Evolutionary conservation across 2,329 filamentous ascomycete species (phyloP).

Genomic region (Monilinia vaccinii-corymbosi): DNA sequence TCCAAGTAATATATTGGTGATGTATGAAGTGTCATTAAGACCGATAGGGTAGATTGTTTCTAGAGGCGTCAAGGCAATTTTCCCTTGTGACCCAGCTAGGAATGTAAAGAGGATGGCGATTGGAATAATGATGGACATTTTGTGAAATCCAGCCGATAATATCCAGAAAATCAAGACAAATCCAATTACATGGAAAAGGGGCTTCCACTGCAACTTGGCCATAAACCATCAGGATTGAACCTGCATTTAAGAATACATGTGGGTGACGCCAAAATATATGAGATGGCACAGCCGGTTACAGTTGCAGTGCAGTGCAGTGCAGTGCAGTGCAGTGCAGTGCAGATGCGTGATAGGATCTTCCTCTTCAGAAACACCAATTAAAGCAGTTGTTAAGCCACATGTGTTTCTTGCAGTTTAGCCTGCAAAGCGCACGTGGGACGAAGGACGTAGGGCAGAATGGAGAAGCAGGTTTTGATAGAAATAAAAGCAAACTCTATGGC

Average conservation of each 20-base stretch:
- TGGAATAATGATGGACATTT: not conserved
- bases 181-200: not conserved
- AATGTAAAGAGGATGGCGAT: not conserved
- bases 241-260: not conserved
- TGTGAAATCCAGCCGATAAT: not conserved
- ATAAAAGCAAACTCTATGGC: too few relatives aligned
- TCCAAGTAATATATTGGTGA: constrained; percentile 30
- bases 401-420: not conserved
- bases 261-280: not conserved
- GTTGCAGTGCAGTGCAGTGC: not conserved
- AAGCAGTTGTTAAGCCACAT: not conserved
- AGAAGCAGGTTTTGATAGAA: not conserved
- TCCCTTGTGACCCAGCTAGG: not conserved
- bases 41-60: constrained; percentile 30
- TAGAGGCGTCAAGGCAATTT: constrained; percentile 8
- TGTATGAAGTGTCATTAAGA: constrained; percentile 32
- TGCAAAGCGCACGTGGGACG: not conserved
- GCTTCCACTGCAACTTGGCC: not conserved
- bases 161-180: not conserved
- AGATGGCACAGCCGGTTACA: not conserved
- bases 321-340: too few relatives aligned
- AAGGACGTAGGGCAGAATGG: not conserved
- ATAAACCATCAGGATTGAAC: not conserved
- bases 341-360: not conserved
- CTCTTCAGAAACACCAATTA: not conserved